Percentiles rank a stretch among this genome's conserved stretches.
phyloP scores from a whole-genome alignment of 345 rosid species.

The Salix purpurea region DNA sequence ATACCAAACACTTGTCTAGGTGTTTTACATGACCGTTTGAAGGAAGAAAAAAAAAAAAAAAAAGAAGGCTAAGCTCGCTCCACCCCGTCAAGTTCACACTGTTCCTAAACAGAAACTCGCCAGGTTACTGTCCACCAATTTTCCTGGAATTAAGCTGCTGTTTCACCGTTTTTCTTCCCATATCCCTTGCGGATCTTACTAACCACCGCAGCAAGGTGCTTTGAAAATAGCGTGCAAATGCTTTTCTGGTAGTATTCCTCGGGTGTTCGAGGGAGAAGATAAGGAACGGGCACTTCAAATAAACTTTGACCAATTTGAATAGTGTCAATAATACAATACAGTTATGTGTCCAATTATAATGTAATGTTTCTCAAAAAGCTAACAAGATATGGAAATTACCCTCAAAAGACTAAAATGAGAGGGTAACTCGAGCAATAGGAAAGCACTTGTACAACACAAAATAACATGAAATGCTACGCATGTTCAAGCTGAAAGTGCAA shows the following conservation, averaged over 20 bases:
- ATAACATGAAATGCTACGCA: not conserved
- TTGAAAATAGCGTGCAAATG: not conserved
- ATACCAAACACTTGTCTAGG: too few relatives aligned
- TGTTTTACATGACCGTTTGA: too few relatives aligned
- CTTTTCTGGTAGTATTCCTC: not conserved
- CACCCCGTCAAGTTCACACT: too few relatives aligned
- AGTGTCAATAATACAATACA: not conserved
- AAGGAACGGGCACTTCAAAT: not conserved
- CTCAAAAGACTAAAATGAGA: slow-evolving; percentile 1
- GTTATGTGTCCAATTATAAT: too few relatives aligned
- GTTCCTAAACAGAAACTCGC: too few relatives aligned
- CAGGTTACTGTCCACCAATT: too few relatives aligned
- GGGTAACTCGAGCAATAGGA: not conserved
- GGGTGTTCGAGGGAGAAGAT: not conserved
- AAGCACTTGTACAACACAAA: not conserved
- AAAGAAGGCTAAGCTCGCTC: too few relatives aligned
- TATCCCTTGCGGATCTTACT: too few relatives aligned
- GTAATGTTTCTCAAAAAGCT: not conserved
- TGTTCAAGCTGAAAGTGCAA: not conserved
- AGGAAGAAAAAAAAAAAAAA: too few relatives aligned
- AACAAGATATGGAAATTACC: not conserved
- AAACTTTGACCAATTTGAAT: not conserved
- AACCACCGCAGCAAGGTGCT: not conserved
- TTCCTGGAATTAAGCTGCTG: too few relatives aligned
- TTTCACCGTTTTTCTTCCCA: too few relatives aligned